Evolutionary conservation across 2,329 filamentous ascomycete species (phyloP), one percentile per base, ranked within the genome.

Genomic region (Paracoccidioides brasiliensis): DNA sequence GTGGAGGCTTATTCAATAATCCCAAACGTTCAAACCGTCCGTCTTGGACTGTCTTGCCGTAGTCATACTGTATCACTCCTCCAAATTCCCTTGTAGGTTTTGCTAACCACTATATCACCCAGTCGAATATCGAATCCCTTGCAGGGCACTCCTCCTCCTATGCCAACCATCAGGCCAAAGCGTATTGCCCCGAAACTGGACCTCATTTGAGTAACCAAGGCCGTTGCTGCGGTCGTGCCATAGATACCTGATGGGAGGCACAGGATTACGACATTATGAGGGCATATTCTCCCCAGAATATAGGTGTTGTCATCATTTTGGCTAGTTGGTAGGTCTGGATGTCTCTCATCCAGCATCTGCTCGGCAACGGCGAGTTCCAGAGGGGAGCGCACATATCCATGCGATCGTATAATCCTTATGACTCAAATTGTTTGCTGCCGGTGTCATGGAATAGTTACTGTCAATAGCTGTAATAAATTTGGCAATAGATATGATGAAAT

Each of bases 101-200:
- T 42, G 50, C 61, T 62, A 22, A 62, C 53, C 30, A 62, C 61
- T 10, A 62, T 54, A 51, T 62, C 61, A 5, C 61, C 61, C 10
- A 62, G 57, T 37, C 59, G 60, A 55, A 62, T 59, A 56, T 62
- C 60, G 22, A 32, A 41, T 28, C 56, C 56, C 30, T 52, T 58
- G 45, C 53, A 14, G 28, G 61, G 59, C 28, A 60, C 59, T 38
- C 60, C 62, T 45, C 57, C 62, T 6, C 60, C 61, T 48, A 63
- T 59, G 2, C 59, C 59, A 32, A 63, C 58, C 55, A 61, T 59
- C 28, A 63, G 51, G 14, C 55, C 52, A 52, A 64, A 56, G 12
- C 56, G 49, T 14, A 64, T 50, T 9, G 46, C 55, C 12, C 38
- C 14, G 38, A 62, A 64, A 40, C 54, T 63, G 10, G 43, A n/a